Evolutionary conservation across 441 rosid genomes (phyloP).

Genomic region (Macaranga tanarius): DNA sequence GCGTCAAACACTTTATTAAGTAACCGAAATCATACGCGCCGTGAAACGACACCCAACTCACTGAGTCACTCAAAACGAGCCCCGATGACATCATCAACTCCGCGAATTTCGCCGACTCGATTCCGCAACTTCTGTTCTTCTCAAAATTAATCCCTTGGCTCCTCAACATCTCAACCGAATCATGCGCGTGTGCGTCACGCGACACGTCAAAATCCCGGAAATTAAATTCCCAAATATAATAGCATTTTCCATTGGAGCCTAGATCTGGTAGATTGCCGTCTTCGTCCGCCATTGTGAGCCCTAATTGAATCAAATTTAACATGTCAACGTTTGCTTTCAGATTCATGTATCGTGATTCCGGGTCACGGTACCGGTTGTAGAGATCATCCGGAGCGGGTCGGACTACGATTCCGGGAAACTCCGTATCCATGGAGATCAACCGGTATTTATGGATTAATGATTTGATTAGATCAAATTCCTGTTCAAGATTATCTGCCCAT

Average conservation of each 20-base stretch:
- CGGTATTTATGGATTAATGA: constrained; percentile 42
- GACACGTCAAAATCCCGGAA: constrained; percentile 52
- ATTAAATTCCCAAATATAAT: constrained; percentile 63
- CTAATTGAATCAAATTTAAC: constrained; percentile 58
- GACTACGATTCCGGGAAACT: constrained; percentile 60
- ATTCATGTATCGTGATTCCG: constrained; percentile 35
- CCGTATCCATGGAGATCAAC: constrained; percentile 62
- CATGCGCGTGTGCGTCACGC: constrained; percentile 46
- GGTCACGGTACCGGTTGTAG: constrained; percentile 26
- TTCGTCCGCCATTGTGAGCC: constrained; percentile 49
- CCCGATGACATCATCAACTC: constrained; percentile 65
- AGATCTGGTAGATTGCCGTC: constrained; percentile 57
- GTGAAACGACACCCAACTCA: constrained; percentile 71
- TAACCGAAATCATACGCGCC: constrained; percentile 75
- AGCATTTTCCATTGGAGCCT: constrained; percentile 28
- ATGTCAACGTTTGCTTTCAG: constrained; percentile 59
- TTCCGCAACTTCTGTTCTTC: constrained; percentile 41
- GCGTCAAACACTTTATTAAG: constrained; percentile 55
- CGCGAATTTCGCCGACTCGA: constrained; percentile 46
- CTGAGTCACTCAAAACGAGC: constrained; percentile 46
- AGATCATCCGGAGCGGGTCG: constrained; percentile 27
- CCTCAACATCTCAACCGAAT: constrained; percentile 54
- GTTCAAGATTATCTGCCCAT: constrained; percentile 42
- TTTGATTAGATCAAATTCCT: constrained; percentile 43
- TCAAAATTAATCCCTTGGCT: constrained; percentile 60